Base-by-base conservation (phyloP, 2,329 filamentous ascomycete genomes). In the Trichoderma polysporum region DNA sequence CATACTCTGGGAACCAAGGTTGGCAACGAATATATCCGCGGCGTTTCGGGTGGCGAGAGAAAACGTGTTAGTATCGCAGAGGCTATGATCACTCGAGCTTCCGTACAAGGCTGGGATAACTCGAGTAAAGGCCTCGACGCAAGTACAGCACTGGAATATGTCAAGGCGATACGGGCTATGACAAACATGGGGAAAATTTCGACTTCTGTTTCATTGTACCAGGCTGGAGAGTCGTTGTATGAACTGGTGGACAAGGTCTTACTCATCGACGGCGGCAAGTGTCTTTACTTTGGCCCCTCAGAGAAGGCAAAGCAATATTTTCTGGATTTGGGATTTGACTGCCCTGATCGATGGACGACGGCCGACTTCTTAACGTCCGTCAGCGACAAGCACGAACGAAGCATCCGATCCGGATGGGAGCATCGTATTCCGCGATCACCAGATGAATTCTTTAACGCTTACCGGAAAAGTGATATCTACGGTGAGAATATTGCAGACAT, bases 21-120 rank as follows among this genome's bases (percentile, higher is more conserved):
- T 12, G 90, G 90, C 9, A 87, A 91, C 68, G 88, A 91, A 69
- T 84, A 88, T 49, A 83, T 91, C n/a, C 84, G 89, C 6, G 80
- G 80, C 29, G 83, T 90, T 0, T 87, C 84, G 4, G 88, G 88
- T 27, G 88, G 88, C 47, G 88, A 90, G 74, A 82, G 87, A 63
- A 92, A 94, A 79, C 88, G 91, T 74, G 91, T 94, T 2, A 90
- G 87, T 45, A 91, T 93, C 69, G 90, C 89, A 1, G 90, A 93
- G 75, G 90, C 33, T 6, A 86, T 90, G 66, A 83, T 85, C 10
- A 82, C 81, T 1, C 77, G 82, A n/a, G 85, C 87, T 1, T 88
- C 84, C 0, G 86, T 92, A 0, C 86, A 90, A 15, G 89, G 87
- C 70, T 92, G 89, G 89, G 90, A 93, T 73, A 92, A 93, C 73